These are phyloP conservation scores for Rubia balearica DNA, from an alignment of 305 asterid species.

Conservation along the genomic window DNA sequence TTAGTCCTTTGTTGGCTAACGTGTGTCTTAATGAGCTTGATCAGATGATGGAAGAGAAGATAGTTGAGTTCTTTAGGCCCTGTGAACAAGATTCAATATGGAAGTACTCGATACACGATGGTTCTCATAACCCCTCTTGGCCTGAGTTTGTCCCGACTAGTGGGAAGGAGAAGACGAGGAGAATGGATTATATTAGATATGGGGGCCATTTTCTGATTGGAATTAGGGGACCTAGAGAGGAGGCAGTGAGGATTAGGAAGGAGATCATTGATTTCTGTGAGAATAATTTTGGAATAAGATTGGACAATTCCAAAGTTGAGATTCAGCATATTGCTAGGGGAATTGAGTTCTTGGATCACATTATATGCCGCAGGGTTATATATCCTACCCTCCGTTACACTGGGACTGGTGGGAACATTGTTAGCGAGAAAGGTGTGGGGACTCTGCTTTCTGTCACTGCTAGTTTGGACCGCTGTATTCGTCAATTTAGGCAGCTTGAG, in stretches of 20 bases:
- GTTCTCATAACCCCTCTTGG: conserved; percentile 96
- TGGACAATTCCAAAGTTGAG: conserved; percentile 74
- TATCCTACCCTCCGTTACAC: conserved; percentile 90
- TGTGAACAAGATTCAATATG: conserved; percentile 67
- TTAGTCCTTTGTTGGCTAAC: conserved; percentile 77
- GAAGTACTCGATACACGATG: conserved; percentile 75
- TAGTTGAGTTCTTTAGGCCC: conserved; percentile 62
- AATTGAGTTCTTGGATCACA: conserved; percentile 76
- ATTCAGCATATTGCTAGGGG: conserved; percentile 85
- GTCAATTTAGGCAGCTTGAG: conserved; percentile 62
- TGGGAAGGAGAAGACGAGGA: conserved; percentile 76
- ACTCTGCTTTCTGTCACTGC: conserved; percentile 87
- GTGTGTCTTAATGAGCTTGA: conserved; percentile 69
- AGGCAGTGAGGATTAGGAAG: conserved; percentile 58
- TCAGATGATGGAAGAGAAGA: conserved; percentile 58
- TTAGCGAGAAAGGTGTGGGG: conserved; percentile 83
- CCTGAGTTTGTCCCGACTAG: conserved; percentile 94
- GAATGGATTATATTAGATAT: conserved; percentile 75
- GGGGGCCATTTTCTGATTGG: conserved; percentile 86
- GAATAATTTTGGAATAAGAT: conserved; percentile 39
- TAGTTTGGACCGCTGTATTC: conserved; percentile 73
- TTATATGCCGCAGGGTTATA: conserved; percentile 73
- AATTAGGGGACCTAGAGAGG: conserved; percentile 90
- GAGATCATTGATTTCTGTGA: conserved; percentile 71
- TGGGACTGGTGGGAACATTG: conserved; percentile 67